Evolutionary conservation across 1,284 basidiomycete species (phyloP).

Genomic region (Ustilago trichophora): DNA sequence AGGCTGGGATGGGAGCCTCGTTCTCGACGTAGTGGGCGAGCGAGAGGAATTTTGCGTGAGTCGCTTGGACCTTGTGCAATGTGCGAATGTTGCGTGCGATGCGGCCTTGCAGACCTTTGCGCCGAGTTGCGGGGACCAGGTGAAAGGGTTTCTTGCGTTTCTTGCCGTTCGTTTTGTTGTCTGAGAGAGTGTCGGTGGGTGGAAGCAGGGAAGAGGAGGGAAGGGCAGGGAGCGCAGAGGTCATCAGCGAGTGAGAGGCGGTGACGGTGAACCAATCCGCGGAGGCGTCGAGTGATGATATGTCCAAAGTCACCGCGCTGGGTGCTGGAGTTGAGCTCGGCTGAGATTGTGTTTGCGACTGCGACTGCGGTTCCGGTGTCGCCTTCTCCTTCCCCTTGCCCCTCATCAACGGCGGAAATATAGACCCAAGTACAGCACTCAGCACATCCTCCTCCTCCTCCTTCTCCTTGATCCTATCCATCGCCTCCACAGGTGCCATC

Average conservation of each 20-base stretch:
- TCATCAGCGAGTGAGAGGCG: slow-evolving; percentile 44
- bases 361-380: slow-evolving; percentile 23
- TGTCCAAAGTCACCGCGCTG: no score
- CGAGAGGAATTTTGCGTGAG: slow-evolving; percentile 57
- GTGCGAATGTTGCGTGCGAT: slow-evolving; percentile 59
- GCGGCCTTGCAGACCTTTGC: slow-evolving; percentile 47
- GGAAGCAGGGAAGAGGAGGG: slow-evolving; percentile 22
- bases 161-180: no score
- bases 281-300: slow-evolving; percentile 13
- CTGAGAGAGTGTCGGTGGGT: not conserved
- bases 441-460: slow-evolving; percentile 24
- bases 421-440: slow-evolving; percentile 13
- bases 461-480: slow-evolving; percentile 26
- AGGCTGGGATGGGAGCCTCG: slow-evolving; percentile 60
- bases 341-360: slow-evolving; percentile 5
- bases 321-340: no score
- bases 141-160: slow-evolving; percentile 28
- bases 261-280: slow-evolving; percentile 56
- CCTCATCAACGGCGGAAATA: slow-evolving; percentile 16
- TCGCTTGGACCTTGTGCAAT: slow-evolving; percentile 54
- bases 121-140: slow-evolving; percentile 34
- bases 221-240: slow-evolving; percentile 41
- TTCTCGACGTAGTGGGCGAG: slow-evolving; percentile 57
- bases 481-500: slow-evolving; percentile 18
- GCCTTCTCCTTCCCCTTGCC: slow-evolving; percentile 44